Base-by-base conservation (phyloP, 345 rosid species). In the Populus nigra region DNA sequence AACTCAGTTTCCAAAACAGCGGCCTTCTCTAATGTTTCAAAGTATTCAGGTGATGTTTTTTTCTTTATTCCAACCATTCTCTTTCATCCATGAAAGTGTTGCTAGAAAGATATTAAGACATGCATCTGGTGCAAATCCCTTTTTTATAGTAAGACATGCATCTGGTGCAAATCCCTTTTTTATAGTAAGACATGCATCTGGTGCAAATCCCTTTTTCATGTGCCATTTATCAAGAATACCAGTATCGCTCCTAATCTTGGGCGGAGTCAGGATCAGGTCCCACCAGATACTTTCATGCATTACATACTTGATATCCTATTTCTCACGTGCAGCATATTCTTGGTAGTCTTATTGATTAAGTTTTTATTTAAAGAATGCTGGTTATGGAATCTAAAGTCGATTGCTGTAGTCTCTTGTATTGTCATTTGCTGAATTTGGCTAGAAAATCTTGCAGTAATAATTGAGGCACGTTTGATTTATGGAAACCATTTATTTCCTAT, bases 1-100 rank as follows among this genome's bases (percentile, higher is more conserved):
- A 84, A 83, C 91, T 68, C 95, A 88, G 80, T 96, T 92, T 84
- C 99, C 99, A 9, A 96, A 89, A 87, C 93, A 91, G 73, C 98
- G 86, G 77, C 96, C 98, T 50, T 79, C 85, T 79, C 76, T 96
- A 77, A 81, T 89, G 85, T 91, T 96, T 73, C 97, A 91, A 76
- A 96, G 99, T 87, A 86, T 86, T 72, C 94, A 91, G 97, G 99
- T 95, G 76, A 77, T 71, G 20, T 50, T 68, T 27, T 29, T 36
- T 18, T 57, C 79, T 77, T 27, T 13, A 8, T 47, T 75, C 33
- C 11, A 2, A 8, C 3, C n/a, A 43, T 38, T 7, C 39, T 15
- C 57, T 8, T 74, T 41, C 25, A 7, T 63, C n/a, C 77, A 20
- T 74, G 49, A 5, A 53, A 72, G 47, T 35, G 33, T 36, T 36